phyloP scores from a whole-genome alignment of 2,329 filamentous ascomycete species.

The Zasmidium cellare region DNA sequence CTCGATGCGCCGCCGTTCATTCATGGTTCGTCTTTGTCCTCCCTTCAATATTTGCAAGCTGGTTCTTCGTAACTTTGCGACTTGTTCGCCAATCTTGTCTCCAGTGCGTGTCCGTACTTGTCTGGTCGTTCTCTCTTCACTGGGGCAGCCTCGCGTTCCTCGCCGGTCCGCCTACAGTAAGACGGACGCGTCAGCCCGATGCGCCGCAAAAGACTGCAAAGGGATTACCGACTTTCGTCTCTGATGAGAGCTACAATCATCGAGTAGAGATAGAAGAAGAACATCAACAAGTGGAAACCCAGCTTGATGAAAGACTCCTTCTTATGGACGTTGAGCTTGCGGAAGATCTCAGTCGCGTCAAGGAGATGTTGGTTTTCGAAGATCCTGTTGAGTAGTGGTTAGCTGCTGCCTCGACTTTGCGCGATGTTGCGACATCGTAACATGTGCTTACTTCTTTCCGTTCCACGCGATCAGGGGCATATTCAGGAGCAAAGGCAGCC shows the following conservation, averaged over 20 bases:
- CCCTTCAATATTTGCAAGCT: neutral
- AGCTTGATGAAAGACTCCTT: slow-evolving; percentile 99
- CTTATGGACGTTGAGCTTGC: slow-evolving; percentile 98
- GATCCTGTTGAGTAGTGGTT: slow-evolving; percentile 64
- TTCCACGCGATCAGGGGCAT: slow-evolving; percentile 91
- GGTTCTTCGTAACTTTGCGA: neutral
- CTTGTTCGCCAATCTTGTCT: neutral
- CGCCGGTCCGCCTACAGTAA: slow-evolving; percentile 8
- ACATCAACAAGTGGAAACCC: slow-evolving; percentile 98
- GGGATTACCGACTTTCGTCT: slow-evolving; percentile 62
- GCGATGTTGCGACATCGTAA: neutral
- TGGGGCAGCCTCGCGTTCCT: slow-evolving; percentile 11
- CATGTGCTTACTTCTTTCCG: slow-evolving; percentile 80
- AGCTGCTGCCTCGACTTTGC: slow-evolving; percentile 22
- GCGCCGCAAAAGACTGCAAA: slow-evolving; percentile 3
- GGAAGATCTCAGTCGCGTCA: slow-evolving; percentile 98
- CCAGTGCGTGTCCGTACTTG: neutral
- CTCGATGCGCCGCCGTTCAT: slow-evolving; percentile 4
- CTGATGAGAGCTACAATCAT: slow-evolving; percentile 82
- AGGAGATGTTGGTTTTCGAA: slow-evolving; percentile 95
- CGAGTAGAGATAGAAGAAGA: slow-evolving; percentile 92
- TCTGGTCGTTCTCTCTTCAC: neutral
- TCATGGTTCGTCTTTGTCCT: neutral
- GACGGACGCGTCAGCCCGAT: slow-evolving; percentile 4
- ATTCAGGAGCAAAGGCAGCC: slow-evolving; percentile 90